Evolutionary conservation across 2,329 filamentous ascomycete species (phyloP).

Genomic region (Pseudogymnoascus sp.): DNA sequence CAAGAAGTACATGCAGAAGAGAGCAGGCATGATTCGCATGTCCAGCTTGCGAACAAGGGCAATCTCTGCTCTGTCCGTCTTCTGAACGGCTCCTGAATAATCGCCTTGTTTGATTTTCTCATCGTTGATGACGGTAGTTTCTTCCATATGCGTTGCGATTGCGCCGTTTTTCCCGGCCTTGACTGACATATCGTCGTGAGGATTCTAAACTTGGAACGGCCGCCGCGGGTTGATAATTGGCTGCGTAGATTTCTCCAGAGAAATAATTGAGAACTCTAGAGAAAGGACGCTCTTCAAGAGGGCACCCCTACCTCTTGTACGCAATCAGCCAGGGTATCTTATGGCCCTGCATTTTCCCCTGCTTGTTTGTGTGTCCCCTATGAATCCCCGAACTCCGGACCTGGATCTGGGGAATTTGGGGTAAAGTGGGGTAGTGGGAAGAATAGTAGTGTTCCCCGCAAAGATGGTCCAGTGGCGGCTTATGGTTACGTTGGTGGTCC

Average conservation of each 20-base stretch:
- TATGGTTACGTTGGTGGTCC: not conserved
- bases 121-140: not conserved
- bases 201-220: not conserved
- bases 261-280: not conserved
- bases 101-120: conserved; percentile 18
- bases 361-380: not conserved
- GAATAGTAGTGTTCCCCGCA: not conserved
- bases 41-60: conserved; percentile 33
- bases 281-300: not conserved
- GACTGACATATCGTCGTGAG: not conserved
- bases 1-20: conserved; percentile 12
- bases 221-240: not conserved
- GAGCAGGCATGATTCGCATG: conserved; percentile 26
- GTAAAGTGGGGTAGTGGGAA: not conserved
- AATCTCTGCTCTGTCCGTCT: conserved; percentile 32
- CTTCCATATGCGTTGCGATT: not conserved
- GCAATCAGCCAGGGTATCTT: not conserved
- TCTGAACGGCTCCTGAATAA: conserved; percentile 29
- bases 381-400: not conserved
- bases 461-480: not conserved
- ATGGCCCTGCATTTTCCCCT: not conserved
- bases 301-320: not conserved
- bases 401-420: not conserved
- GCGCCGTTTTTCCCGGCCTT: not conserved
- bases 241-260: not conserved